A percentile compares a stretch with the other conserved stretches of the same genome.
Evolutionary conservation across 2,329 filamentous ascomycete genomes (phyloP).

Genomic region (Colletotrichum nymphaeae): DNA sequence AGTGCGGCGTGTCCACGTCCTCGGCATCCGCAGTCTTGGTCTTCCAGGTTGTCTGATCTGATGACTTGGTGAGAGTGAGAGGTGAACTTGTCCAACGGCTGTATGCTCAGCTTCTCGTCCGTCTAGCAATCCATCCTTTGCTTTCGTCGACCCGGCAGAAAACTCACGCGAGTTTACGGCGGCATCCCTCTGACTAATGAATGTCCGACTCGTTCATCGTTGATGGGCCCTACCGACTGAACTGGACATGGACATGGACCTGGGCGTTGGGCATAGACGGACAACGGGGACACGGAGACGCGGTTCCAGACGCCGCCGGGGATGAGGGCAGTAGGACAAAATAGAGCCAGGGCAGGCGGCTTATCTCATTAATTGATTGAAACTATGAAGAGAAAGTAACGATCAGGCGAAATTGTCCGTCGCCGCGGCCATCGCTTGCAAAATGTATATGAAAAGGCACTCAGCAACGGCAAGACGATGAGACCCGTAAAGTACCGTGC

Average conservation of each 20-base stretch:
- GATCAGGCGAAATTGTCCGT: too few species aligned
- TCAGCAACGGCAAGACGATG: too few species aligned
- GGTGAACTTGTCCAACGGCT: neutral
- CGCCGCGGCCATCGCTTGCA: too few species aligned
- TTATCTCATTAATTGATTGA: neutral
- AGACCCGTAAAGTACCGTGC: too few species aligned
- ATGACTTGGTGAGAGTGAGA: neutral
- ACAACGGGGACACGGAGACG: neutral
- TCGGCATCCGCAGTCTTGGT: neutral
- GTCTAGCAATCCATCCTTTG: neutral
- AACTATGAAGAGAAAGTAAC: too few species aligned
- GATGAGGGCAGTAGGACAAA: neutral
- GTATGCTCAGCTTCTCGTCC: neutral
- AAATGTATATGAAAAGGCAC: too few species aligned
- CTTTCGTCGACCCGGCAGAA: neutral
- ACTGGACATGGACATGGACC: too few species aligned
- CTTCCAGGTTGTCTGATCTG: neutral
- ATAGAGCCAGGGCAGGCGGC: neutral
- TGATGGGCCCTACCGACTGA: neutral
- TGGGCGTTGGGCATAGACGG: neutral
- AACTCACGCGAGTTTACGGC: neutral
- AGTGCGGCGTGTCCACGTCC: neutral
- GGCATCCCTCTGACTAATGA: constrained; percentile 30
- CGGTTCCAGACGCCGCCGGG: constrained; percentile 4
- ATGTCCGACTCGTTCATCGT: neutral